A percentile compares a stretch with the other conserved stretches of the same genome.
These are phyloP conservation scores for Akanthomyces dipterigenus DNA, from an alignment of 2,329 filamentous ascomycete genomes.

Conservation along the genomic window DNA sequence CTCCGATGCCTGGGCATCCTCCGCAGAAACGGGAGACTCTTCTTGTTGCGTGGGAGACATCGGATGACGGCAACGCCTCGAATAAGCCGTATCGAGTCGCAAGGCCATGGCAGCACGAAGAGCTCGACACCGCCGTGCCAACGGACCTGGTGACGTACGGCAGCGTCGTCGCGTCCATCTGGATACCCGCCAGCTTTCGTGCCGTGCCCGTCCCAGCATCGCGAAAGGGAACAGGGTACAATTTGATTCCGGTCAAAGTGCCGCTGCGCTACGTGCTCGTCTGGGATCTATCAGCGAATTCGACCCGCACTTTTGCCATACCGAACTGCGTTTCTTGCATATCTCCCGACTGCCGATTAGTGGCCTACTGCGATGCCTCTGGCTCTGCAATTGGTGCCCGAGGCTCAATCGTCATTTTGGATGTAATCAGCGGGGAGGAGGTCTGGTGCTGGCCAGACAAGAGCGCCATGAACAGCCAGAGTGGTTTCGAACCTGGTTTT, in stretches of 20 bases:
- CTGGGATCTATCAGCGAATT: slow-evolving; percentile 33
- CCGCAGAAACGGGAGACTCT: slow-evolving; percentile 32
- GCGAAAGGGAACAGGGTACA: slow-evolving; percentile 23
- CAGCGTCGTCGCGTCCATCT: slow-evolving; percentile 32
- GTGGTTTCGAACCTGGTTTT: slow-evolving; percentile 19
- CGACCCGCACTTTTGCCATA: slow-evolving; percentile 32
- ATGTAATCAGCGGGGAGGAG: slow-evolving; percentile 29
- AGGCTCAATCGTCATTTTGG: slow-evolving; percentile 30
- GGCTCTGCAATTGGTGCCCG: slow-evolving; percentile 26
- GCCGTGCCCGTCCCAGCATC: slow-evolving; percentile 23
- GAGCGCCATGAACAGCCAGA: slow-evolving; percentile 20
- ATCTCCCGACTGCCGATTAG: slow-evolving; percentile 33
- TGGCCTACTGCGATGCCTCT: slow-evolving; percentile 32
- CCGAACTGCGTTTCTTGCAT: slow-evolving; percentile 32
- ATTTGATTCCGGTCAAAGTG: slow-evolving; percentile 27
- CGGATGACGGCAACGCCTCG: slow-evolving; percentile 18
- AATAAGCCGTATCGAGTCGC: slow-evolving; percentile 30
- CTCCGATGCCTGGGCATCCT: slow-evolving; percentile 30
- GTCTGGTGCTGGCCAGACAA: slow-evolving; percentile 33
- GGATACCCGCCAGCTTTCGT: slow-evolving; percentile 32
- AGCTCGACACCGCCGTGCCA: slow-evolving; percentile 34
- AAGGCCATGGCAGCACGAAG: slow-evolving; percentile 30
- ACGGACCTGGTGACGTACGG: slow-evolving; percentile 31
- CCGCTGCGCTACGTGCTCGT: slow-evolving; percentile 30
- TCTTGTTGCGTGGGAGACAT: slow-evolving; percentile 33